Conservation (phyloP, 306 rosid species). For the Acmispon strigosus region DNA sequence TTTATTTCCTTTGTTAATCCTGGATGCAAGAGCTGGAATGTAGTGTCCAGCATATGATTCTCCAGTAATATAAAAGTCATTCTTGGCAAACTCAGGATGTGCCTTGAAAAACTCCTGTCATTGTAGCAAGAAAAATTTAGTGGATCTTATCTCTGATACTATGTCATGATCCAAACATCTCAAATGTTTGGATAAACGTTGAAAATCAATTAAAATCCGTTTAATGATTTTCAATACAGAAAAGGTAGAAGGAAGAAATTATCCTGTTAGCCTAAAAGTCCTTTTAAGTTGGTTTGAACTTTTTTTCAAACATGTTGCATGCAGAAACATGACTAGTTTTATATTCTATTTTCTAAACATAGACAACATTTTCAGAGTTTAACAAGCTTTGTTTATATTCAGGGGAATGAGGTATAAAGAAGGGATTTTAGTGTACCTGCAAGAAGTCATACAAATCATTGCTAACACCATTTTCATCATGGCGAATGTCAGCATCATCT, state of each 20-base stretch:
- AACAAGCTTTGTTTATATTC: too few relatives aligned
- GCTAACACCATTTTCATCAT: conserved; percentile 75
- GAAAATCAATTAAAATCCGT: too few relatives aligned
- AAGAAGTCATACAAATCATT: conserved; percentile 78
- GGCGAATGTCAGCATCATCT: conserved; percentile 48
- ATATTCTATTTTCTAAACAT: too few relatives aligned
- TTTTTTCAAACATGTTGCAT: background rate
- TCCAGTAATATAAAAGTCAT: conserved; percentile 88
- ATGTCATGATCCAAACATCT: too few relatives aligned
- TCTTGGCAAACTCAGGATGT: conserved; percentile 55
- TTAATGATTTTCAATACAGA: too few relatives aligned
- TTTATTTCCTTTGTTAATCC: conserved; percentile 74
- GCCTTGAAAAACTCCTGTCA: conserved; percentile 60
- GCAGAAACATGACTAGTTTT: too few relatives aligned
- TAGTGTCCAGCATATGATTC: conserved; percentile 97
- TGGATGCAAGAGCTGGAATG: conserved; percentile 78
- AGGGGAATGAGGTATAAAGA: too few relatives aligned
- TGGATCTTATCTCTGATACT: background rate
- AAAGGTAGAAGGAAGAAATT: too few relatives aligned
- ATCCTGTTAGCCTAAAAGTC: too few relatives aligned
- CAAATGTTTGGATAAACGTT: too few relatives aligned
- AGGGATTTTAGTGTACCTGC: conserved; percentile 41
- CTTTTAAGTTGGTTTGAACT: too few relatives aligned
- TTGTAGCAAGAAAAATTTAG: background rate
- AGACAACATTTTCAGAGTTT: too few relatives aligned